Base-by-base conservation (phyloP, 139 green algal genomes). In the Zygnema cylindricum region DNA sequence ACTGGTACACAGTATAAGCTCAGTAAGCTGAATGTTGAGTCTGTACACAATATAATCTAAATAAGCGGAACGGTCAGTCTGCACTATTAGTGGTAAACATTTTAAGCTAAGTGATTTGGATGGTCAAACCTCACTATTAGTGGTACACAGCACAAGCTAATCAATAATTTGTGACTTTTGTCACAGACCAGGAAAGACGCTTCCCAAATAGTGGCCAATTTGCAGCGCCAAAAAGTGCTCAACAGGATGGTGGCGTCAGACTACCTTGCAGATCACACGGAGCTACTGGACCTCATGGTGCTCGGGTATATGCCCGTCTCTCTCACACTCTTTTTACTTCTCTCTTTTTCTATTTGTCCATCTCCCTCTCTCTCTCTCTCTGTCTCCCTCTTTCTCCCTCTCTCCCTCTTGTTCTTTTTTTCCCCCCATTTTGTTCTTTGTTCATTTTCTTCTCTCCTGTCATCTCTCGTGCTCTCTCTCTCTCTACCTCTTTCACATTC, bases 141-240 rank as follows among this genome's bases (percentile, higher is more conserved):
- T 81, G 21, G 22, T 33, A 21, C 21, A 21, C 73, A 69, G 21
- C 73, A 81, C 73, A 54, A 40, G 22, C 16, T 81, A 73, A 43
- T 35, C 21, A 22, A 22, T 43, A 69, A 43, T 21, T 16, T 35
- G 35, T 81, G 16, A 40, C 22, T 43, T 35, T 43, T 43, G 73
- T 43, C 30, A 33, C 77, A 84, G 77, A 54, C 77, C 3, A 55
- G 77, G 3, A 55, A 55, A 57, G 77, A 84, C 11, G 77, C 25
- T 25, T 36, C 77, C 11, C 77, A 84, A 55, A 57, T 84, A 39
- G 38, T 84, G 21, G 77, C 77, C 38, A 84, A 55, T 54, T 63
- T 84, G 38, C 35, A 69, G 77, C n/a, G 77, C 41, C 77, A 84
- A 55, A 49, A 84, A 57, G 77, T 84, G 25, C 75, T 76, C 25